Conservation (phyloP, 139 green algal species). For the Volvox reticuliferus region DNA sequence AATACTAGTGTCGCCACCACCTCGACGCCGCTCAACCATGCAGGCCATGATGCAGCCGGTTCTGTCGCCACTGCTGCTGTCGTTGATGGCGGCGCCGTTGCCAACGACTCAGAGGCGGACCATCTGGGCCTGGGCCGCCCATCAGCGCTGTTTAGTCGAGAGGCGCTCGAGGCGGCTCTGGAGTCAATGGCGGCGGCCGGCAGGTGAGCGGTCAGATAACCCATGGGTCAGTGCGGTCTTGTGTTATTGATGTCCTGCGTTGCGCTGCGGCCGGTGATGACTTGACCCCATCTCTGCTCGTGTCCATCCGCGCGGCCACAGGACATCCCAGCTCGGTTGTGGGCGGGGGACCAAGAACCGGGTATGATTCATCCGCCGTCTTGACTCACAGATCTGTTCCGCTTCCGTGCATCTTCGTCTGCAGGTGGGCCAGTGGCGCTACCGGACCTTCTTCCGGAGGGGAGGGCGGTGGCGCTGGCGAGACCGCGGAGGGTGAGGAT, state of each 20-base stretch:
- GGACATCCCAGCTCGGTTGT: no score
- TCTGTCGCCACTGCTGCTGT: not conserved
- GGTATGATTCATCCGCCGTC: no score
- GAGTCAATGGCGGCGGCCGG: not conserved
- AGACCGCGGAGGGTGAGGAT: not conserved
- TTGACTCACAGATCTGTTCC: no score
- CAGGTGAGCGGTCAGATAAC: not conserved
- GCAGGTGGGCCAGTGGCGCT: not conserved
- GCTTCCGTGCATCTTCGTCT: not conserved
- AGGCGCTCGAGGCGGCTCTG: slow-evolving; percentile 41
- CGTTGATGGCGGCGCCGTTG: not conserved
- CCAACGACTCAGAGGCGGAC: not conserved
- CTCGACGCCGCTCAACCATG: no score
- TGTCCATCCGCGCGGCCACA: no score
- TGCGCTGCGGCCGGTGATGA: no score
- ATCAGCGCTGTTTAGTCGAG: slow-evolving; percentile 4
- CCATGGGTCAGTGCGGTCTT: not conserved
- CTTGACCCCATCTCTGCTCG: no score
- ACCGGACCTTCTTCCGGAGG: not conserved
- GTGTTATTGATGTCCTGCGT: no score
- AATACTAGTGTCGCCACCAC: no score
- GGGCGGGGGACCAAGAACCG: no score
- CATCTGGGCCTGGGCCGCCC: slow-evolving; percentile 34
- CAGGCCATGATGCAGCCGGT: no score
- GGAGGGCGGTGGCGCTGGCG: not conserved